Evolutionary conservation across 202 grass and related monocot species (phyloP).

Genomic region (Panicum virgatum): DNA sequence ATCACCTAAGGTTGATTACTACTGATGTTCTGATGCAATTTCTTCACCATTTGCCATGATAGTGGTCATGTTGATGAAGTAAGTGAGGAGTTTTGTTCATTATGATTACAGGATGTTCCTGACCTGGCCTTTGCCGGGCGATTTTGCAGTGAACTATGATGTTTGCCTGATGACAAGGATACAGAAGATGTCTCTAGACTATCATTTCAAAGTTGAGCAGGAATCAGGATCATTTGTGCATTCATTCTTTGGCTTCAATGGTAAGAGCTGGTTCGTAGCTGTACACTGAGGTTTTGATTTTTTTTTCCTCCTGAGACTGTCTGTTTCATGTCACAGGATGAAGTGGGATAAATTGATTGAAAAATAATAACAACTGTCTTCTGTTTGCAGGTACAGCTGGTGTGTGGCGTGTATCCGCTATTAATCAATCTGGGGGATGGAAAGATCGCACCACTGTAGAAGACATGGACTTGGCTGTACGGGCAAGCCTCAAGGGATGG

Average conservation of each 20-base stretch:
- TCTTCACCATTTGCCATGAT: neutral
- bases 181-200: constrained; percentile 92
- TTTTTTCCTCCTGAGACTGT: constrained; percentile 18
- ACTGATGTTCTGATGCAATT: constrained; percentile 19
- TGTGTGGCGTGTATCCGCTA: constrained; percentile 80
- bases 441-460: constrained; percentile 94
- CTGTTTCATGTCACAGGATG: neutral
- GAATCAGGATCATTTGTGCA: constrained; percentile 79
- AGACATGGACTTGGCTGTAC: constrained; percentile 88
- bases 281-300: constrained; percentile 19
- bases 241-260: constrained; percentile 87
- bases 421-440: constrained; percentile 87
- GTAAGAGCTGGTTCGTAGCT: constrained; percentile 35
- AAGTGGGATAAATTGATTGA: neutral
- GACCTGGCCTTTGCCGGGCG: constrained; percentile 52
- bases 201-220: constrained; percentile 94
- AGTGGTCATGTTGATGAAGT: constrained; percentile 34
- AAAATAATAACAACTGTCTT: constrained; percentile 1
- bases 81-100: constrained; percentile 51
- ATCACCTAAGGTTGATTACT: constrained; percentile 6
- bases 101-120: constrained; percentile 67
- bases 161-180: constrained; percentile 92
- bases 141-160: constrained; percentile 75
- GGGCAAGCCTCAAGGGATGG: constrained; percentile 75
- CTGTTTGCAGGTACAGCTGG: constrained; percentile 74